Base-by-base conservation (phyloP, 352 stramenopile genomes). In the Pythium pectinolyticum region DNA sequence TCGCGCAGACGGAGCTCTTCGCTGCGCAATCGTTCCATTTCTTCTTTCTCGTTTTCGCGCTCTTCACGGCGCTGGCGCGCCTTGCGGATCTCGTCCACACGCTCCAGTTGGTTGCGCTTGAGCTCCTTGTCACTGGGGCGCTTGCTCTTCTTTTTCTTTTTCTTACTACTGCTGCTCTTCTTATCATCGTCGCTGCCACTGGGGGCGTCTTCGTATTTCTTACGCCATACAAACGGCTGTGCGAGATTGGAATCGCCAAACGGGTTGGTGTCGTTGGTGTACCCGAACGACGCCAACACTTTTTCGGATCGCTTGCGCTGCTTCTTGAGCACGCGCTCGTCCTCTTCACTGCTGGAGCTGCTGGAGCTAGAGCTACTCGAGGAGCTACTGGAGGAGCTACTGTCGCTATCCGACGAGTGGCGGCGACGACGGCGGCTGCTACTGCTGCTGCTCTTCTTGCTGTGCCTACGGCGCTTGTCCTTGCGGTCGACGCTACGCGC, bases 241-340 rank as follows among this genome's bases (percentile, higher is more conserved):
- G 95, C 94, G 43, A 99, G 76, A 67, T 98, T 98, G 20, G 95
- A 89, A 78, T 99, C 97, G 22, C 97, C 94, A 59, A 99, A 99
- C 46, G 97, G 97, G 75, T 99, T 99, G 41, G 97, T 90, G 20
- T 99, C 96, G 73, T 98, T 97, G n/a, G 96, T 97, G 76, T 99
- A 99, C 35, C 97, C 96, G 68, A 99, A 84, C 30, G 72, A 74
- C 39, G 82, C 74, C 27, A 94, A 74, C 65, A 95, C 72, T 54
- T 94, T 94, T 41, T 83, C 73, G 6, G 84, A 77, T 46, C 87
- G 82, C 67, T 89, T 90, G 57, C 75, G 77, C 64, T 83, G 74
- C 47, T 80, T 86, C 45, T 80, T 82, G 69, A 76, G 70, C 9
- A 40, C 43, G 32, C 83, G 86, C 57, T 66, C 57, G 34, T 83